Evolutionary conservation across 148 eudicot species (phyloP).

Genomic region (Nepenthes gracilis): DNA sequence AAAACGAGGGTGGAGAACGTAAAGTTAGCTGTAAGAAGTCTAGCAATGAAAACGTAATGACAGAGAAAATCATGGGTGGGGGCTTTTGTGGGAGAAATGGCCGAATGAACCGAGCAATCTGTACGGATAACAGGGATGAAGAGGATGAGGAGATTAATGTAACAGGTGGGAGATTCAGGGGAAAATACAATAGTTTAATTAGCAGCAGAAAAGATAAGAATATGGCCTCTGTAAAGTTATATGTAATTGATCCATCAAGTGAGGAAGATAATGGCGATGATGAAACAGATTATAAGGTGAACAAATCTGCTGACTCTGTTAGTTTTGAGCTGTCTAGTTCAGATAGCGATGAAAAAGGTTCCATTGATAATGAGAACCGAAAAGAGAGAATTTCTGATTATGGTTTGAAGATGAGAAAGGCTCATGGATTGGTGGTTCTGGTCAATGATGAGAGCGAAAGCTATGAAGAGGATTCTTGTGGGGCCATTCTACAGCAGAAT

Average conservation of each 20-base stretch:
- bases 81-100: too few species aligned
- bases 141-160: too few species aligned
- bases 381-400: neutral
- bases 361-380: neutral
- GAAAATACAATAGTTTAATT: neutral
- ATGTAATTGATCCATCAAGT: neutral
- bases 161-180: neutral
- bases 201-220: neutral
- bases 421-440: neutral
- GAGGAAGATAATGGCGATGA: slow-evolving; percentile 1
- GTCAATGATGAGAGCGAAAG: neutral
- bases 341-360: neutral
- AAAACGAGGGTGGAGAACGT: too few species aligned
- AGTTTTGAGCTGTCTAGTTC: neutral
- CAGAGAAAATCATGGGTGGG: too few species aligned
- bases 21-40: too few species aligned
- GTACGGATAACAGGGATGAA: too few species aligned
- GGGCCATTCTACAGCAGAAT: too few species aligned
- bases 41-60: too few species aligned
- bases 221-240: neutral
- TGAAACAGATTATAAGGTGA: neutral
- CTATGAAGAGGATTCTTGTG: neutral
- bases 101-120: too few species aligned
- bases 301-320: neutral
- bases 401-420: neutral